Evolutionary conservation across 805 yeast species (phyloP).

Genomic region (Teunomyces tritomae): DNA sequence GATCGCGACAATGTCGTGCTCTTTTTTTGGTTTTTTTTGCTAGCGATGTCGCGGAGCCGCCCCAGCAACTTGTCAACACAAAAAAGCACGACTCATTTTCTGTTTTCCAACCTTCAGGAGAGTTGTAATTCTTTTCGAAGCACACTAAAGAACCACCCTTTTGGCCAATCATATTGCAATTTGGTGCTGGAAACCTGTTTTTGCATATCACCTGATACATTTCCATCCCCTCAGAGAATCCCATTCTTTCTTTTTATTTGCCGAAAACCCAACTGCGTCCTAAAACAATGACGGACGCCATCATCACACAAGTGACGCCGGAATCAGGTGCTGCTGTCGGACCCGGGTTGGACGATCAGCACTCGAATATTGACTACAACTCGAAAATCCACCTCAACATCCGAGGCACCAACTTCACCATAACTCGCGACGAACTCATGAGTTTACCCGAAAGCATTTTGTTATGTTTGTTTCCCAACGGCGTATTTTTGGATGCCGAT

Average conservation of each 20-base stretch:
- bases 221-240: neutral
- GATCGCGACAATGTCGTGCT: no score
- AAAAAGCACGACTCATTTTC: neutral
- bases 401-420: conserved; percentile 69
- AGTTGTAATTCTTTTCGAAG: neutral
- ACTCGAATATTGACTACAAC: conserved; percentile 48
- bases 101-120: conserved; percentile 14
- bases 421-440: conserved; percentile 87
- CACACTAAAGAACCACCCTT: neutral
- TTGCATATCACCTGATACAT: neutral
- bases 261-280: no score
- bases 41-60: neutral
- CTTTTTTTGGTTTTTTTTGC: no score
- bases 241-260: no score
- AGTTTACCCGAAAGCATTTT: conserved; percentile 87
- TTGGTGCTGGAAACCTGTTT: conserved; percentile 3
- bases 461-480: conserved; percentile 84
- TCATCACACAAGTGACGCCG: conserved; percentile 71
- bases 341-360: conserved; percentile 19
- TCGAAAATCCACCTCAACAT: conserved; percentile 75
- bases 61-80: conserved; percentile 2
- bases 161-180: conserved; percentile 5
- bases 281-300: conserved; percentile 39
- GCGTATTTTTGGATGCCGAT: conserved; percentile 74
- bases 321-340: conserved; percentile 32